Evolutionary conservation across 179 eudicot genomes (phyloP), one percentile per base, ranked within the genome.

Genomic region (Silene coronaria): DNA sequence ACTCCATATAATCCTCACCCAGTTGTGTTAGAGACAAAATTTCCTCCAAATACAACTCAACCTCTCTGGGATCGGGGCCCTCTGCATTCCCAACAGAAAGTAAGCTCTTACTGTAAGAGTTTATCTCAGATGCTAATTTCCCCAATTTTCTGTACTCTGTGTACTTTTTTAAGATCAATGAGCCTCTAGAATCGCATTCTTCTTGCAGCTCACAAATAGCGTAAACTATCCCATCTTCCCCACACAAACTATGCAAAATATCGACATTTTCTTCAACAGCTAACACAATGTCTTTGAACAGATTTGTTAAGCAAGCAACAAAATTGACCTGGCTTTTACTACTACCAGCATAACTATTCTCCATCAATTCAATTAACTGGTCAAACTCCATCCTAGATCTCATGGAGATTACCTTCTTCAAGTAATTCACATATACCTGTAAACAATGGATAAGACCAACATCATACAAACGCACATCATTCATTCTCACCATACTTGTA

Each of bases 51-150:
- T 79, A 88, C 68, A 89, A 68, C 86, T 93, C 98, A 78, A 93
- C 85, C 80, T 91, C 91, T 78, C 97, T 88, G 4, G 98, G 98
- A 76, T 93, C 97, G 14, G 98, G 98, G 36, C 98, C 98, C 85
- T 93, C 96, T 28, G 68, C 89, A 80, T 69, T 83, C 67, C 91
- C 94, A 48, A 81, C 91, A 45, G 93, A 80, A 4, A 93, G 84
- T 87, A 93, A 80, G 78, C 86, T 86, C 80, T 81, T 90, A 82
- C 90, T 93, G 72, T 87, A 89, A 61, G 98, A 91, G 85, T 91
- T 91, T 24, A 93, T 93, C 55, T 91, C 93, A 24, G 93, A 86
- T 10, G 98, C 89, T 74, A 93, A 77, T 67, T 75, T 89, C 57
- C 90, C 88, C 70, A 93, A 71, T 74, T 85, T 88, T 74, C 98